Conservation (phyloP, 2,329 filamentous ascomycete species). For the Sporothrix euskadiensis region DNA sequence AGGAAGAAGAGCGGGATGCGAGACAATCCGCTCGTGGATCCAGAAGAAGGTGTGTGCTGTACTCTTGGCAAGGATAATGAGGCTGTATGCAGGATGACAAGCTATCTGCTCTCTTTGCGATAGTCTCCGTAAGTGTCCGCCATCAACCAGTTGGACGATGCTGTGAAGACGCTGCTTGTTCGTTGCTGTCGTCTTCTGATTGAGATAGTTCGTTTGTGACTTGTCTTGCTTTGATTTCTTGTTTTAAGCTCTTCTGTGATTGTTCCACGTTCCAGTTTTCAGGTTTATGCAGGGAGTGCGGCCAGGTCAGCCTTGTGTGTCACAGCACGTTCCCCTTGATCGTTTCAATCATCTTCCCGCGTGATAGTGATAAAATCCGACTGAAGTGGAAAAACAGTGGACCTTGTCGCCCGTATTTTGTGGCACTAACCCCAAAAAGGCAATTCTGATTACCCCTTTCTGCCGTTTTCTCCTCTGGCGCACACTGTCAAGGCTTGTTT, state of each 20-base stretch:
- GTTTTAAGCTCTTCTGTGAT: neutral
- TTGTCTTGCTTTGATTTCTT: neutral
- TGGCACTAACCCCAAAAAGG: slow-evolving; percentile 2
- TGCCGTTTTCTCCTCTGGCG: neutral
- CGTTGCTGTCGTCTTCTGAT: neutral
- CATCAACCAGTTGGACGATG: neutral
- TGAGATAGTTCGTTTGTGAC: neutral
- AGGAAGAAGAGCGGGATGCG: neutral
- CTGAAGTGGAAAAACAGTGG: neutral
- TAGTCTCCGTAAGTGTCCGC: neutral
- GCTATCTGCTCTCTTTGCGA: no score
- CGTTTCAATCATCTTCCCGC: neutral
- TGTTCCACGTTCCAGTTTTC: neutral
- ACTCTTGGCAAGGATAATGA: neutral
- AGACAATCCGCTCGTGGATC: neutral
- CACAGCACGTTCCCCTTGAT: neutral
- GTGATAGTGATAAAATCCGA: neutral
- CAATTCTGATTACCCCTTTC: slow-evolving; percentile 28
- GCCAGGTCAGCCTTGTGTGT: neutral
- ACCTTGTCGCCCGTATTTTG: neutral
- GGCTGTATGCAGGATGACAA: no score
- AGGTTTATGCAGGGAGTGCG: neutral
- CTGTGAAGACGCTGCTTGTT: neutral
- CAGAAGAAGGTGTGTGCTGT: no score
- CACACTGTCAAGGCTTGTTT: neutral